Evolutionary conservation across 1,284 basidiomycete species (phyloP).

Genomic region (Fomitopsis schrenkii): DNA sequence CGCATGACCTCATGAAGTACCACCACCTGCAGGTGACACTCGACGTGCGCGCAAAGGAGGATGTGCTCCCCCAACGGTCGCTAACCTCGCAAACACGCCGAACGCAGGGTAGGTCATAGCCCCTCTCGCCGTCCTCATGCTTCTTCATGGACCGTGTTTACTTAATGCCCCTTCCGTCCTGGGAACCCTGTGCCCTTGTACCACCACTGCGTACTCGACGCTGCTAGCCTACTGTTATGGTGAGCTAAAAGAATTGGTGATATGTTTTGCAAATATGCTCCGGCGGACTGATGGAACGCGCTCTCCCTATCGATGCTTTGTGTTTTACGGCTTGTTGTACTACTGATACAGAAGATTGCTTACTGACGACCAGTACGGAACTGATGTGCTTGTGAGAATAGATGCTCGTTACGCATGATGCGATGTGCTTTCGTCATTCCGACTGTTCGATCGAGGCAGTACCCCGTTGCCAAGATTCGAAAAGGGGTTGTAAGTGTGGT

Average conservation of each 20-base stretch:
- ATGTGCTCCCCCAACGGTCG: conserved; percentile 19
- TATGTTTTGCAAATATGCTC: not conserved
- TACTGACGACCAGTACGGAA: not conserved
- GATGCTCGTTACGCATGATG: not conserved
- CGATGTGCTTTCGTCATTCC: not conserved
- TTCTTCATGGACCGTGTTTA: not conserved
- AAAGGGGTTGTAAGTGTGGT: too few relatives aligned
- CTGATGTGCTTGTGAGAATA: not conserved
- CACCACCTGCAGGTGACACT: conserved; percentile 62
- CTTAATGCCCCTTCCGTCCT: not conserved
- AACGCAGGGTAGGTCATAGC: conserved; percentile 3
- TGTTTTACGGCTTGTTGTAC: not conserved
- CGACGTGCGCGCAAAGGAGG: conserved; percentile 59
- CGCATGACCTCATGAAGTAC: conserved; percentile 65
- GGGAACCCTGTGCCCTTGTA: not conserved
- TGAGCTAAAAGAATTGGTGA: not conserved
- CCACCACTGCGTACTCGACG: not conserved
- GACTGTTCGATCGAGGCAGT: not conserved
- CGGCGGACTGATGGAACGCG: not conserved
- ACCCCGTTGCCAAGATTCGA: too few relatives aligned
- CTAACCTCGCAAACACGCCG: conserved; percentile 5
- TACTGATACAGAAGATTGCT: not conserved
- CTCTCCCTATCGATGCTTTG: not conserved
- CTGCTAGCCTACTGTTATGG: not conserved
- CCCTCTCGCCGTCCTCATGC: not conserved